Conservation (phyloP, 2,329 filamentous ascomycete genomes). For the Fusarium temperatum region DNA sequence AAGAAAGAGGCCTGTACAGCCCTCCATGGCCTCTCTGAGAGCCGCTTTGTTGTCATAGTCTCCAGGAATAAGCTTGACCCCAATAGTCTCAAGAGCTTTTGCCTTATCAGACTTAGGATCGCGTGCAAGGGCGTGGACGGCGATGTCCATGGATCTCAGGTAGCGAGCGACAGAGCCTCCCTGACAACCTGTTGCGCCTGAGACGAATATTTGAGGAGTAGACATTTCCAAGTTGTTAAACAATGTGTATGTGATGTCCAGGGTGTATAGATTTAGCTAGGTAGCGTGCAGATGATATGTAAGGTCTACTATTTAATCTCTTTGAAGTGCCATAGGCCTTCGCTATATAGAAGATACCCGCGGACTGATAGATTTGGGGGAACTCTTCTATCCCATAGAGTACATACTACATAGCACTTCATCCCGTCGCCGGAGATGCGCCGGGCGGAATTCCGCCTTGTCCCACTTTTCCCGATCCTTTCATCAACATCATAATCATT, state of each 20-base stretch:
- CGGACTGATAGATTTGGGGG: neutral
- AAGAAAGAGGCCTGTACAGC: slow-evolving; percentile 47
- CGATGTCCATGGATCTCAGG: slow-evolving; percentile 45
- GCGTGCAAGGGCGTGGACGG: slow-evolving; percentile 49
- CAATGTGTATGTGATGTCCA: neutral
- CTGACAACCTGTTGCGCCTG: slow-evolving; percentile 52
- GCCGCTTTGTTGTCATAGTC: slow-evolving; percentile 46
- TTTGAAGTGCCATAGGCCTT: neutral
- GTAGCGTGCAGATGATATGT: neutral
- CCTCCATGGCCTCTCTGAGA: slow-evolving; percentile 43
- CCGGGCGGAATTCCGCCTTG: slow-evolving; percentile 43
- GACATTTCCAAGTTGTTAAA: slow-evolving; percentile 39
- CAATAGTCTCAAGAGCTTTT: slow-evolving; percentile 41
- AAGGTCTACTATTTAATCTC: neutral
- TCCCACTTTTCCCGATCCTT: slow-evolving; percentile 31
- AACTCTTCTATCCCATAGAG: no score
- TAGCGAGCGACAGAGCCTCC: slow-evolving; percentile 49
- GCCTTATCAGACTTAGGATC: slow-evolving; percentile 43
- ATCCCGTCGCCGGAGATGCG: neutral
- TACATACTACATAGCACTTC: neutral
- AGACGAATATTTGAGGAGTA: slow-evolving; percentile 49
- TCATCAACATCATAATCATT: neutral
- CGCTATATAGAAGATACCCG: neutral
- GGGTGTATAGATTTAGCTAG: neutral
- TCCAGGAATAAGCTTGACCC: slow-evolving; percentile 47